Conservation (phyloP, 306 rosid genomes). For the Herpetospermum pedunculosum region DNA sequence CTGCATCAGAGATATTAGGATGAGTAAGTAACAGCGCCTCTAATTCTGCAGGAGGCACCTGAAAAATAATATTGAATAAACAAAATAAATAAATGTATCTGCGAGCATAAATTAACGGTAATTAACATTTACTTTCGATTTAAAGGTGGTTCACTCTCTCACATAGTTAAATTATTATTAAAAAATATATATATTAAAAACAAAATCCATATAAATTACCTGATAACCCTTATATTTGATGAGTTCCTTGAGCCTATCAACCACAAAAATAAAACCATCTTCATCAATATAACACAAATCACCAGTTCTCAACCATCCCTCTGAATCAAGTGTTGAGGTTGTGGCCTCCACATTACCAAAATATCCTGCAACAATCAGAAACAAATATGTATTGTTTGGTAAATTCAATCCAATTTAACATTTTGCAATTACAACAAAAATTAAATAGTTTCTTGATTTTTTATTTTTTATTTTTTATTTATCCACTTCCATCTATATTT, state of each 20-base stretch:
- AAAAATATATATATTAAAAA: no score
- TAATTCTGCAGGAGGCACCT: conserved; percentile 94
- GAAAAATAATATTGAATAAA: background rate
- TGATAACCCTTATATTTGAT: conserved; percentile 92
- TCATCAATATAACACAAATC: conserved; percentile 72
- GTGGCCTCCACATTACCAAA: conserved; percentile 74
- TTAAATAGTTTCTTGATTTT: no score
- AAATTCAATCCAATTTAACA: no score
- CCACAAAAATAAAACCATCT: conserved; percentile 79
- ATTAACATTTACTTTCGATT: no score
- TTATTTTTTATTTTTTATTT: no score
- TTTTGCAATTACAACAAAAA: no score
- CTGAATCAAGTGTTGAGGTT: conserved; percentile 47
- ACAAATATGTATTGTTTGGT: background rate
- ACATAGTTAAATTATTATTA: no score
- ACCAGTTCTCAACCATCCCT: conserved; percentile 91
- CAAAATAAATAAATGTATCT: background rate
- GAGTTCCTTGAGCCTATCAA: conserved; percentile 85
- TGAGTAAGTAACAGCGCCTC: conserved; percentile 78
- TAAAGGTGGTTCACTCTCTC: no score
- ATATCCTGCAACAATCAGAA: conserved; percentile 34
- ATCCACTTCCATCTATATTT: no score
- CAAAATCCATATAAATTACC: conserved; percentile 21
- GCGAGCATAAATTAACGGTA: no score
- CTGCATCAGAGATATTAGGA: conserved; percentile 62